Evolutionary conservation across 306 rosid genomes (phyloP).

Genomic region (Corylus heterophylla): DNA sequence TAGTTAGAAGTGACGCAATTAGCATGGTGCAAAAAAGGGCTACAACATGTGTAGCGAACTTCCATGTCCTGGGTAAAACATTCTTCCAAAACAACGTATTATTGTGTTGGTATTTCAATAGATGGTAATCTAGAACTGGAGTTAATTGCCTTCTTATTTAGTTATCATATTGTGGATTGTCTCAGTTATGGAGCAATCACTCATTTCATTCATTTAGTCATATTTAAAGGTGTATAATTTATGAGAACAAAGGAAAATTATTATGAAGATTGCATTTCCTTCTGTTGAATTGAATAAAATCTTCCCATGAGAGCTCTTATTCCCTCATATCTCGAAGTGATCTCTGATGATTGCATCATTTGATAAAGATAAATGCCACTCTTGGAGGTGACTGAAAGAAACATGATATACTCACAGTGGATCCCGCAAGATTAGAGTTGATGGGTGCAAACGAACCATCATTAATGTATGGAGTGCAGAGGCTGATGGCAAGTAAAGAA

Average conservation of each 20-base stretch:
- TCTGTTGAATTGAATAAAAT: not conserved
- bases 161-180: not conserved
- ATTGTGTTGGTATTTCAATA: not conserved
- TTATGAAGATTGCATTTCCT: not conserved
- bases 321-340: not conserved
- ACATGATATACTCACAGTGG: conserved; percentile 47
- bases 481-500: conserved; percentile 81
- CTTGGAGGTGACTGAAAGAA: conserved; percentile 13
- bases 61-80: not conserved
- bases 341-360: not conserved
- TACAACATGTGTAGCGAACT: not conserved
- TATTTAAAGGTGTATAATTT: not conserved
- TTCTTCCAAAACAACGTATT: not conserved
- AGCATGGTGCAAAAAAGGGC: not conserved
- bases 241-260: not conserved
- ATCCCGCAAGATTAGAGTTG: conserved; percentile 69
- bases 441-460: conserved; percentile 56
- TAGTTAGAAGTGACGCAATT: not conserved
- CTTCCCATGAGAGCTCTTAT: not conserved
- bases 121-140: not conserved
- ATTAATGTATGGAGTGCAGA: conserved; percentile 55
- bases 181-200: not conserved
- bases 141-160: not conserved
- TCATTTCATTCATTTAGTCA: not conserved
- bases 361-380: not conserved